These are phyloP conservation scores for Pseudopithomyces maydicus DNA, from an alignment of 2,329 filamentous ascomycete species.

Conservation along the genomic window DNA sequence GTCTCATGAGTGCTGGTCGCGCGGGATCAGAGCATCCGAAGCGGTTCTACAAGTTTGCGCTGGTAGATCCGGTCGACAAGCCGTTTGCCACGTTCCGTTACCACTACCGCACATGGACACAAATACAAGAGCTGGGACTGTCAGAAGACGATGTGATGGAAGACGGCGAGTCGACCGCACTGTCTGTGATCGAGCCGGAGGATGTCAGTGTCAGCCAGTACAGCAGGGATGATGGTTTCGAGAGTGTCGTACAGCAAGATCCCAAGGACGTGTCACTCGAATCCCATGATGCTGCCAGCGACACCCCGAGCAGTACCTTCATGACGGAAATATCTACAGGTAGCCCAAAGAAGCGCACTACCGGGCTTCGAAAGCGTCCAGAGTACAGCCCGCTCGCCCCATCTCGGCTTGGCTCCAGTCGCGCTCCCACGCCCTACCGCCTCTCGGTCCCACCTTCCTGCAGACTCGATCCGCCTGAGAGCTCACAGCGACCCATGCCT, in stretches of 20 bases:
- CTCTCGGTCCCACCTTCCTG: conserved; percentile 33
- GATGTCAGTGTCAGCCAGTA: neutral
- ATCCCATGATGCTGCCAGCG: neutral
- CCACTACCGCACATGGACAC: conserved; percentile 41
- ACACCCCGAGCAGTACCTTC: conserved; percentile 2
- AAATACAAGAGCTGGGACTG: conserved; percentile 30
- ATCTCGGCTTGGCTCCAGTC: conserved; percentile 10
- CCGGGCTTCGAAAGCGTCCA: neutral
- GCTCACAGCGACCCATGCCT: conserved; percentile 14
- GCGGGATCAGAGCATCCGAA: conserved; percentile 47
- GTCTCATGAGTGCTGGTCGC: conserved; percentile 45
- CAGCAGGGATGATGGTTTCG: neutral
- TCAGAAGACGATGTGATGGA: conserved; percentile 16
- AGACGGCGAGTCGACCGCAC: conserved; percentile 21
- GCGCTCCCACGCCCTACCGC: conserved; percentile 16
- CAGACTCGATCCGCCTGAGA: conserved; percentile 20
- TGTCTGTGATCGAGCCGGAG: conserved; percentile 35
- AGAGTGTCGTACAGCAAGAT: neutral
- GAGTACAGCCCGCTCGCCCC: conserved; percentile 1
- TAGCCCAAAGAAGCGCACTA: conserved; percentile 7
- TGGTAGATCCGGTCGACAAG: conserved; percentile 54
- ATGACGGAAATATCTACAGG: conserved; percentile 21
- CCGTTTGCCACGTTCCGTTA: conserved; percentile 55
- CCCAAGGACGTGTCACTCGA: neutral
- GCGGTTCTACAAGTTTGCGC: conserved; percentile 55